Percentiles rank a stretch among this genome's conserved stretches.
Evolutionary conservation across 148 eudicot genomes (phyloP).

Genomic region (Chenopodium berlandieri): DNA sequence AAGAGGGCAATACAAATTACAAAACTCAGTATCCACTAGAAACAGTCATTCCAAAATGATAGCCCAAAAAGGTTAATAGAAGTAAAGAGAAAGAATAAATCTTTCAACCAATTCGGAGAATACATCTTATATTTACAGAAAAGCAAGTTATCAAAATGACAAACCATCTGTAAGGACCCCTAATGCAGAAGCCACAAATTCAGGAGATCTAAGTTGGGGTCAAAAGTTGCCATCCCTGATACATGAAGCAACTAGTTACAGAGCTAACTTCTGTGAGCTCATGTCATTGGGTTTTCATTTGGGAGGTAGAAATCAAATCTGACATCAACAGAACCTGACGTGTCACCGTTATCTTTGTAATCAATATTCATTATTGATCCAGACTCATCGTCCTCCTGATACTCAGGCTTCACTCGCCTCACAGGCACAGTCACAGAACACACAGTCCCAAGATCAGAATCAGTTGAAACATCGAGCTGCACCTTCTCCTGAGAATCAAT

Average conservation of each 20-base stretch:
- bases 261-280: neutral
- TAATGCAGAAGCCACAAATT: constrained; percentile 1
- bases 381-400: constrained; percentile 66
- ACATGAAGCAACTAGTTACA: constrained; percentile 19
- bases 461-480: constrained; percentile 77
- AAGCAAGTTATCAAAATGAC: constrained; percentile 6
- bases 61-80: neutral
- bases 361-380: constrained; percentile 75
- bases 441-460: constrained; percentile 74
- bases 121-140: constrained; percentile 28
- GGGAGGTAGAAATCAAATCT: constrained; percentile 90
- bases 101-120: constrained; percentile 10
- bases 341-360: constrained; percentile 78
- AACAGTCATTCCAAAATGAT: constrained; percentile 1
- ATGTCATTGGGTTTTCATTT: constrained; percentile 40
- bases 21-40: neutral
- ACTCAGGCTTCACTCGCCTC: constrained; percentile 79
- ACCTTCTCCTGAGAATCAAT: constrained; percentile 91
- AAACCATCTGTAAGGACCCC: neutral
- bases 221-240: constrained; percentile 9
- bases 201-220: neutral
- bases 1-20: neutral
- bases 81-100: neutral
- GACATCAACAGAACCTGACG: constrained; percentile 89
- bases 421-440: constrained; percentile 97